A percentile compares a stretch with the other conserved stretches of the same genome.
These are phyloP conservation scores for Cylindrodendrum hubeiense DNA, from an alignment of 2,329 filamentous ascomycete genomes.

Conservation along the genomic window DNA sequence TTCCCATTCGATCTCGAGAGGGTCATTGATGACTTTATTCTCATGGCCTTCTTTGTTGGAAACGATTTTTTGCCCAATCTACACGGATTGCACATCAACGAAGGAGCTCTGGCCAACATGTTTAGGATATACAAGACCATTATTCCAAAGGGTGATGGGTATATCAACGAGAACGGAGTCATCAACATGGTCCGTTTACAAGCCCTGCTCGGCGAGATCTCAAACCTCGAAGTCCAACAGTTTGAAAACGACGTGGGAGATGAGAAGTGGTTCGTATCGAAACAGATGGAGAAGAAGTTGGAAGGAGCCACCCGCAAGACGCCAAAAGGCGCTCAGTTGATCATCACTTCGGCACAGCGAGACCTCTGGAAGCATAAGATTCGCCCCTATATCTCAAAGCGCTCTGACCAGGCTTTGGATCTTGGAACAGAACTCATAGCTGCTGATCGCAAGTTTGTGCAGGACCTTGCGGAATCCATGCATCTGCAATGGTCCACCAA, in stretches of 20 bases:
- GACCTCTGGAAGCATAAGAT: constrained; percentile 84
- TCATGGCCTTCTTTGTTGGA: constrained; percentile 99
- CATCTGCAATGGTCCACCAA: constrained; percentile 69
- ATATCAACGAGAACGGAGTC: constrained; percentile 94
- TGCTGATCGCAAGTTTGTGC: constrained; percentile 91
- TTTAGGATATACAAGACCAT: constrained; percentile 96
- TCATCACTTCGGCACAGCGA: constrained; percentile 84
- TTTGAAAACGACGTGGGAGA: constrained; percentile 93
- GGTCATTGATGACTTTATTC: constrained; percentile 98
- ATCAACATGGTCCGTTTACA: constrained; percentile 88
- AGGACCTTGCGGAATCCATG: constrained; percentile 80
- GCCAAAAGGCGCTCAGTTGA: constrained; percentile 69
- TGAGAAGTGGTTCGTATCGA: constrained; percentile 91
- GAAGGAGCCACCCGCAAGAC: constrained; percentile 66
- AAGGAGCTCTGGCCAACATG: constrained; percentile 96
- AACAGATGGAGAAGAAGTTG: constrained; percentile 77
- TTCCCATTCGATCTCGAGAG: constrained; percentile 94
- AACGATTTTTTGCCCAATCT: constrained; percentile 99
- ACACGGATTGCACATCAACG: constrained; percentile 97
- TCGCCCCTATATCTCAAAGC: constrained; percentile 83
- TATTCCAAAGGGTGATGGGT: constrained; percentile 87
- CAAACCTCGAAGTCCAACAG: constrained; percentile 89
- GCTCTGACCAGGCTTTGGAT: constrained; percentile 75
- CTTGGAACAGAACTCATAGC: constrained; percentile 81
- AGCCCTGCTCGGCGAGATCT: constrained; percentile 83